A percentile compares a stretch with the other conserved stretches of the same genome.
These are phyloP conservation scores for Stephania cephalantha DNA, from an alignment of 164 flowering plant species.

Conservation along the genomic window DNA sequence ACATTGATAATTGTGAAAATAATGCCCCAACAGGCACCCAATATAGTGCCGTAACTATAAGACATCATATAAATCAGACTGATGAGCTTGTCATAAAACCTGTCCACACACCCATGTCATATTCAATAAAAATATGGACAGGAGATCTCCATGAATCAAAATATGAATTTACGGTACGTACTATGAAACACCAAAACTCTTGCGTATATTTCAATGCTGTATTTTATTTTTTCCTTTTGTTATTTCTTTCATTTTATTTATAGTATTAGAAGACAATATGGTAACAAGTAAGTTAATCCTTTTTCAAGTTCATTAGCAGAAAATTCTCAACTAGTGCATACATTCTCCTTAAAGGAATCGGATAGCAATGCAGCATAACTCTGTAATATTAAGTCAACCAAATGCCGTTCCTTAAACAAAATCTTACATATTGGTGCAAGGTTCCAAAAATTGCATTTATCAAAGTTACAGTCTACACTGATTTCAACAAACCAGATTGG, in stretches of 20 bases:
- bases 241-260: no score
- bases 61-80: background rate
- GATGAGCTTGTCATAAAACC: background rate
- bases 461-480: background rate
- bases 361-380: no score
- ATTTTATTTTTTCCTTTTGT: no score
- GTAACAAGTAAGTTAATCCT: background rate
- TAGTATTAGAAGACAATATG: background rate
- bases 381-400: no score
- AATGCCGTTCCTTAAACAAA: background rate
- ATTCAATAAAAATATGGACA: no score
- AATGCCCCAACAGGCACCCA: background rate
- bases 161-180: background rate
- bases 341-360: background rate
- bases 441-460: background rate
- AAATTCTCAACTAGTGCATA: background rate
- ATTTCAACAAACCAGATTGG: background rate
- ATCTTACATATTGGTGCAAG: background rate
- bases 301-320: background rate
- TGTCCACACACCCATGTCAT: background rate
- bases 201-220: background rate
- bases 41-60: background rate
- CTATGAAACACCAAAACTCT: background rate
- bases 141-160: background rate
- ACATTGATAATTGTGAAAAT: background rate